Evolutionary conservation across 2,329 filamentous ascomycete species (phyloP), one percentile per base, ranked within the genome.

Genomic region (Didymella arachidicola): DNA sequence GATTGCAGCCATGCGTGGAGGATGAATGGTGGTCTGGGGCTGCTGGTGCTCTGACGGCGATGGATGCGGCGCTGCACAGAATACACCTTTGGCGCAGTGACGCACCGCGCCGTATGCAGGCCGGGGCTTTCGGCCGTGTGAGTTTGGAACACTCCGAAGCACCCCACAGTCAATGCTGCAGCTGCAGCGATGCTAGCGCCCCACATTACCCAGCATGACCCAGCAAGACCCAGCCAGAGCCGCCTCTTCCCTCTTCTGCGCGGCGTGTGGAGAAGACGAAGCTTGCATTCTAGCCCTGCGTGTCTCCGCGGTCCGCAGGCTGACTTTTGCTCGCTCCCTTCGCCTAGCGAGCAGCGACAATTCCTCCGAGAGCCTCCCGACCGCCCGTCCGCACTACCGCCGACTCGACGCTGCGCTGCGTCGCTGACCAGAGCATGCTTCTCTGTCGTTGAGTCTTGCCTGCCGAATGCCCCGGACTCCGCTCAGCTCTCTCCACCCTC

Each of bases 191-290:
- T 22, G 25, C 49, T 49, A 58, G 56, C 22, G 55, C 56, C 56
- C 56, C 56, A 53, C 49, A 53, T 49, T 26, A 41, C 27, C 44
- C 29, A 47, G 44, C 34, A 43, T 50, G 56, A 59, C 50, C 56
- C 56, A 45, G 22, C 22, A 22, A 22, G 2, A 22, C 22, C 22
- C 22, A 22, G 22, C 22, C 22, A 22, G 2, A 22, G 2, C 22
- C 22, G 2, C 22, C 22, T 22, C 22, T 22, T 22, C 22, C 56
- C 27, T 53, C 49, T 58, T 46, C 30, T 45, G 50, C 50, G 32
- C 44, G 19, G 44, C 34, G 50, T 44, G 56, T 53, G 56, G 56
- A 53, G 56, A 50, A 50, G 56, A 46, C 50, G 56, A 53, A 53
- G 56, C 56, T 53, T 53, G 55, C 56, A 14, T 22, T 48, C 38